Evolutionary conservation across 148 eudicot species (phyloP).

Genomic region (Rhododendron ovatum): DNA sequence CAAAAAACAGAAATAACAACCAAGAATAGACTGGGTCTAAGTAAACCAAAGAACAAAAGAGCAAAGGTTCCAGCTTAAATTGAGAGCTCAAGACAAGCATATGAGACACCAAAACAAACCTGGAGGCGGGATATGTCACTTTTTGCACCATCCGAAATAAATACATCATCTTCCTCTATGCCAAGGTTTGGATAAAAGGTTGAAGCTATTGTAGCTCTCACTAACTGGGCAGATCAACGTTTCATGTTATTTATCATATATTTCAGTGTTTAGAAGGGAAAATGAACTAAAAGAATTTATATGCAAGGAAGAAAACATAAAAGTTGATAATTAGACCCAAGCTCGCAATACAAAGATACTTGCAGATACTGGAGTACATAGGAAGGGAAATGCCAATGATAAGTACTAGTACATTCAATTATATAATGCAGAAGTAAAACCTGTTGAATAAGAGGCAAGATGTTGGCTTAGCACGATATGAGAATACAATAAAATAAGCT

Average conservation of each 20-base stretch:
- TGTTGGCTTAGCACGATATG: background rate
- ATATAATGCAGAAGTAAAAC: background rate
- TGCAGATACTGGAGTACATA: background rate
- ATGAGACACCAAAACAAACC: conserved; percentile 33
- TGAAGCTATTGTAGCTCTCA: conserved; percentile 63
- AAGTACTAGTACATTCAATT: background rate
- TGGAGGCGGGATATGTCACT: conserved; percentile 80
- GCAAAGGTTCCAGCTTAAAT: background rate
- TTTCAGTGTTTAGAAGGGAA: background rate
- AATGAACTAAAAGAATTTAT: background rate
- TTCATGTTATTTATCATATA: background rate
- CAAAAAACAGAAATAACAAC: background rate
- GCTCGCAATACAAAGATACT: background rate
- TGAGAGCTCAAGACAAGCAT: background rate
- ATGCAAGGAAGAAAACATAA: background rate
- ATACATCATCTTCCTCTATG: conserved; percentile 51
- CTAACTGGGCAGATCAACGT: conserved; percentile 33
- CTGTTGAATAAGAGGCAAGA: background rate
- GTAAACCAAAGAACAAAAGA: background rate
- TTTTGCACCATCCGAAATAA: conserved; percentile 88
- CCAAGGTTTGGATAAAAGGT: conserved; percentile 42
- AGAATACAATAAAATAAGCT: background rate
- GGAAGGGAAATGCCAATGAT: background rate
- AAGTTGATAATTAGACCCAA: background rate
- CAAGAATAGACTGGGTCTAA: background rate